Evolutionary conservation across 768 basidiomycete species (phyloP), one percentile per base, ranked within the genome.

Genomic region (Boletus barrowsii): DNA sequence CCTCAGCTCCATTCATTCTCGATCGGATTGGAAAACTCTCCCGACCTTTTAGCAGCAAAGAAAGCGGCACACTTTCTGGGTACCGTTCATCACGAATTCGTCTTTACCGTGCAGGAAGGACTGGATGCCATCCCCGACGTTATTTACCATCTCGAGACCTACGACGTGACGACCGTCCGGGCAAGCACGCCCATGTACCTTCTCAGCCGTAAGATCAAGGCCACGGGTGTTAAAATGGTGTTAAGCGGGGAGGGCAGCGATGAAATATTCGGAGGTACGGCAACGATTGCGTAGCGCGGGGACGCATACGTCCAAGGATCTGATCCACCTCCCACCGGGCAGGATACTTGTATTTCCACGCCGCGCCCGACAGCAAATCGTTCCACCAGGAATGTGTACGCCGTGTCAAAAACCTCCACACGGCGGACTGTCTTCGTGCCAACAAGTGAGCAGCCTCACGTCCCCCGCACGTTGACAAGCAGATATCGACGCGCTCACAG

Each of bases 201-300:
- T 29, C 83, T 99, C 55, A 93, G 90, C 68, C 83, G 97, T 46
- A 98, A 99, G 76, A 95, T 99, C 77, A 99, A 98, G 76, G 96
- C 97, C 5, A 98, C 93, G 91, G 97, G 97, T 54, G 97, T 99
- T 49, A 99, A 99, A 77, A 99, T 99, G 97, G 97, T 99, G 15
- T 79, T 98, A 35, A 92, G 89, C 59, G 97, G 97, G 17, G 97
- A 99, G 73, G 97, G 97, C 37, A 93, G 90, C 58, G 97, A 99
- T 63, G 97, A 99, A 73, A 93, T 98, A 57, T 83, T 98, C 36
- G 96, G 96, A 76, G 95, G 94, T 90, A 68, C 61, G 64, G 36
- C 35, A 29, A 62, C 64, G 4, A 32, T 43, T 15, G 33, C 49
- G n/a, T 53, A 24, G 32, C 45, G 11, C 0, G 54, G 36, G 42